Evolutionary conservation across 2,329 filamentous ascomycete genomes (phyloP).

Genomic region (Chalaropsis thielavioides): DNA sequence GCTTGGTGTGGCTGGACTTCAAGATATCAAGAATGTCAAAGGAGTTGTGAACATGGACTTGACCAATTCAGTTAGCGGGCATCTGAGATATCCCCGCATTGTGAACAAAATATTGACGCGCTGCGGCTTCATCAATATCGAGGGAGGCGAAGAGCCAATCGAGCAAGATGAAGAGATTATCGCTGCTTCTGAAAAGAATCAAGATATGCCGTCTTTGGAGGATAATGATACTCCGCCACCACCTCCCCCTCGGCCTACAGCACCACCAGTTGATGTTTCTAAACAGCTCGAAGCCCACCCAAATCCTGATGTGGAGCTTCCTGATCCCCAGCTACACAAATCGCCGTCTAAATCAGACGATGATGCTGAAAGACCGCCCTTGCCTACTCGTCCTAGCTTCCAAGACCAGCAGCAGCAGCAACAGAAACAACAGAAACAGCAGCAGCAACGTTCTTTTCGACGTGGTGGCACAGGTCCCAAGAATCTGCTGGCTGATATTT

Average conservation of each 20-base stretch:
- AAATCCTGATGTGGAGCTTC: conserved; percentile 7
- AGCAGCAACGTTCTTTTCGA: neutral
- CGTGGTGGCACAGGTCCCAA: neutral
- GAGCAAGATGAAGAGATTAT: conserved; percentile 35
- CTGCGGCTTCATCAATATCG: conserved; percentile 37
- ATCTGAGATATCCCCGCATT: conserved; percentile 38
- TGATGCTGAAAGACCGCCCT: neutral
- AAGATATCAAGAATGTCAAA: conserved; percentile 52
- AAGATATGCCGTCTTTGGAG: neutral
- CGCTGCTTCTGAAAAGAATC: neutral
- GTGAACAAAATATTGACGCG: conserved; percentile 37
- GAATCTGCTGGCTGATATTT: neutral
- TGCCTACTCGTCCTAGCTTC: neutral
- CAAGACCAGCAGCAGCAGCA: neutral
- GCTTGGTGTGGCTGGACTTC: conserved; percentile 69
- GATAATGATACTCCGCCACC: conserved; percentile 4
- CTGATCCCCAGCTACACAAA: neutral
- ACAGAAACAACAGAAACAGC: neutral
- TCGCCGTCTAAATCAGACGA: neutral
- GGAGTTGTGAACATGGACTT: conserved; percentile 47
- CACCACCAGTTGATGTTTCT: neutral
- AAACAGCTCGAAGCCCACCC: neutral
- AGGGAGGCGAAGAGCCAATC: conserved; percentile 31
- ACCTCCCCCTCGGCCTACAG: conserved; percentile 10
- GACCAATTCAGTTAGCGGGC: conserved; percentile 38